phyloP scores from a whole-genome alignment of 441 rosid species.

The Viola pubescens region DNA sequence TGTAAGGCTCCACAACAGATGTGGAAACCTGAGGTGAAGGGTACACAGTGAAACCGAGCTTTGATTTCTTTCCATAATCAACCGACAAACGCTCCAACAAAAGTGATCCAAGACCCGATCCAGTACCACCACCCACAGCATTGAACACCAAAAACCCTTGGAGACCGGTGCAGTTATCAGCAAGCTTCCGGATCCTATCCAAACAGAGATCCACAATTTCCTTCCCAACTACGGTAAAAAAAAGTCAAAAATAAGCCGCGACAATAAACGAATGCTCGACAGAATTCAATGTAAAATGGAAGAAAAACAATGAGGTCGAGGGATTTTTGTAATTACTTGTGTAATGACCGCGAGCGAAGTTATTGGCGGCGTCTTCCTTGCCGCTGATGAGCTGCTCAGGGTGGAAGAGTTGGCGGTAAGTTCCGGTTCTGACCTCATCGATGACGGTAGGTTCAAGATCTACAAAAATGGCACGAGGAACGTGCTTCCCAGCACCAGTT shows the following conservation, averaged over 20 bases:
- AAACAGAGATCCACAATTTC: constrained; percentile 33
- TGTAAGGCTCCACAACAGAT: constrained; percentile 30
- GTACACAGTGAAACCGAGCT: constrained; percentile 35
- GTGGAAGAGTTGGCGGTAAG: constrained; percentile 22
- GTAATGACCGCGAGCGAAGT: constrained; percentile 40
- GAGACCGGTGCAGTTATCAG: constrained; percentile 34
- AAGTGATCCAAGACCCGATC: constrained; percentile 36
- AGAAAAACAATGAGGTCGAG: background rate
- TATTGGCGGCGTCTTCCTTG: constrained; percentile 37
- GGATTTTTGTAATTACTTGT: constrained; percentile 18
- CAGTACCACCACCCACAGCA: constrained; percentile 38
- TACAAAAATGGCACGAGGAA: constrained; percentile 41
- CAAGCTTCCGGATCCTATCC: constrained; percentile 30
- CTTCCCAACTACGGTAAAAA: constrained; percentile 21
- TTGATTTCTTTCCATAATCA: constrained; percentile 4
- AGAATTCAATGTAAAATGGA: background rate
- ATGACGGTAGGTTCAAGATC: constrained; percentile 43
- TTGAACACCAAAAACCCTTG: constrained; percentile 35
- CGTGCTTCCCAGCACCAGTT: constrained; percentile 74
- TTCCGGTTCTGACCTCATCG: constrained; percentile 35
- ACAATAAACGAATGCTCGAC: constrained; percentile 20
- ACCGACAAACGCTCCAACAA: constrained; percentile 34
- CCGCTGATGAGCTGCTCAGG: constrained; percentile 34
- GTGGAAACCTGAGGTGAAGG: constrained; percentile 32
- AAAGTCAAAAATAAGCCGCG: background rate